These are phyloP conservation scores for Biscogniauxia sp. DNA, from an alignment of 2,329 filamentous ascomycete genomes.

Conservation along the genomic window DNA sequence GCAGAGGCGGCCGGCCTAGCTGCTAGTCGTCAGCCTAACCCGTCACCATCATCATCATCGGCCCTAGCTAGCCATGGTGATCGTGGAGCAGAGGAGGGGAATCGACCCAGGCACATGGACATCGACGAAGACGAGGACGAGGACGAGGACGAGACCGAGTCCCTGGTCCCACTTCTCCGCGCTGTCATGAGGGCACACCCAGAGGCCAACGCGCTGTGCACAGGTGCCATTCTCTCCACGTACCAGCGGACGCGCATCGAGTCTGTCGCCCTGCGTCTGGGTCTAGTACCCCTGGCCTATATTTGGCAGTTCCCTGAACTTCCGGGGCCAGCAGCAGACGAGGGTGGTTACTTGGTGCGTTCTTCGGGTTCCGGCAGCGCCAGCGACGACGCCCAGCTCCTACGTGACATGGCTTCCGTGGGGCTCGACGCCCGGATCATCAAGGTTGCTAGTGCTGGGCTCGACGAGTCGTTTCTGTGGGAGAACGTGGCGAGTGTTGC, in stretches of 20 bases:
- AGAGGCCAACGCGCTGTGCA: slow-evolving; percentile 79
- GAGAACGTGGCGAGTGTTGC: slow-evolving; percentile 64
- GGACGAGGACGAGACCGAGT: slow-evolving; percentile 81
- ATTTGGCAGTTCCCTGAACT: slow-evolving; percentile 88
- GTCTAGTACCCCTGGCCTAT: slow-evolving; percentile 77
- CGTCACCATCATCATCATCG: neutral
- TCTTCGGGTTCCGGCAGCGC: neutral
- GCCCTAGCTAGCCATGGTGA: slow-evolving; percentile 7
- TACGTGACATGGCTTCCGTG: slow-evolving; percentile 76
- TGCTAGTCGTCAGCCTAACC: neutral
- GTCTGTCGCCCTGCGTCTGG: slow-evolving; percentile 81
- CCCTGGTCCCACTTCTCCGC: slow-evolving; percentile 71
- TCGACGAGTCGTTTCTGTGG: slow-evolving; percentile 81
- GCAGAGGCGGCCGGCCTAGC: neutral
- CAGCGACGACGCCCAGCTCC: slow-evolving; percentile 53
- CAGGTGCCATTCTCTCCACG: slow-evolving; percentile 89
- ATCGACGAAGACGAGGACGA: slow-evolving; percentile 7
- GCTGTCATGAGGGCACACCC: slow-evolving; percentile 68
- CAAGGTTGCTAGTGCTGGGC: slow-evolving; percentile 88
- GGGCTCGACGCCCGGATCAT: slow-evolving; percentile 87
- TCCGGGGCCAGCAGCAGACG: neutral
- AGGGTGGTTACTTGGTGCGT: too few relatives aligned
- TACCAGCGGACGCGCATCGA: slow-evolving; percentile 97
- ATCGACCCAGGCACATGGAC: slow-evolving; percentile 18
- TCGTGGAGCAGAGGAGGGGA: slow-evolving; percentile 10